These are phyloP conservation scores for Turnera subulata DNA, from an alignment of 345 rosid genomes.

Conservation along the genomic window DNA sequence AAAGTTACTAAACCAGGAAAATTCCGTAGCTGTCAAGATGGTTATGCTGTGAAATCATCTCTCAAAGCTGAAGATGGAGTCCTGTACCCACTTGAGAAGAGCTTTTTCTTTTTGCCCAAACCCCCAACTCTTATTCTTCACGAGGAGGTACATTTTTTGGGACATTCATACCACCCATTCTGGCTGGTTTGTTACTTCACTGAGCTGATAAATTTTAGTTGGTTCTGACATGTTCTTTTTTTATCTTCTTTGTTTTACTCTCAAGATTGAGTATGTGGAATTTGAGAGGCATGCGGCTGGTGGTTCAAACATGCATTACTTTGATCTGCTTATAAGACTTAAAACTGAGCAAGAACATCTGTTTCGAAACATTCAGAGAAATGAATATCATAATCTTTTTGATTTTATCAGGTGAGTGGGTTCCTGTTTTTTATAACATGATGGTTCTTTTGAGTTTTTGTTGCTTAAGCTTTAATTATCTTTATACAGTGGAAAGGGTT, in stretches of 20 bases:
- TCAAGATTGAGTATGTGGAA: constrained; percentile 88
- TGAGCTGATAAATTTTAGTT: neutral
- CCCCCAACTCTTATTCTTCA: constrained; percentile 98
- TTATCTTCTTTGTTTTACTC: constrained; percentile 1
- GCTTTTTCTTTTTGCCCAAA: constrained; percentile 94
- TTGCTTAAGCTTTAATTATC: constrained; percentile 1
- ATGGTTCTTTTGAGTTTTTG: neutral
- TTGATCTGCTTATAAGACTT: constrained; percentile 86
- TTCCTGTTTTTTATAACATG: constrained; percentile 1
- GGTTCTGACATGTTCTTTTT: constrained; percentile 2
- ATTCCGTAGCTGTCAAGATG: constrained; percentile 95
- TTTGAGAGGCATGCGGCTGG: constrained; percentile 99
- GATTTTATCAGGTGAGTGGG: constrained; percentile 68
- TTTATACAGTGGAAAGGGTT: constrained; percentile 64
- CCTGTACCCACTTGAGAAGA: constrained; percentile 93
- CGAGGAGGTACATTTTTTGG: constrained; percentile 60
- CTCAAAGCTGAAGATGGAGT: constrained; percentile 97
- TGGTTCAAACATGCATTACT: constrained; percentile 98
- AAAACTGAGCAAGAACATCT: constrained; percentile 97
- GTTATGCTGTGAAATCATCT: constrained; percentile 97
- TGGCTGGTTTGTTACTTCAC: neutral
- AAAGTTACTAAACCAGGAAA: constrained; percentile 96
- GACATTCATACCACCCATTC: neutral
- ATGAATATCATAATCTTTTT: constrained; percentile 86
- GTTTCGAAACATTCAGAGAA: constrained; percentile 93